These are phyloP conservation scores for Reticulomyxa filosa DNA, from an alignment of 78 protist genomes.

Conservation along the genomic window DNA sequence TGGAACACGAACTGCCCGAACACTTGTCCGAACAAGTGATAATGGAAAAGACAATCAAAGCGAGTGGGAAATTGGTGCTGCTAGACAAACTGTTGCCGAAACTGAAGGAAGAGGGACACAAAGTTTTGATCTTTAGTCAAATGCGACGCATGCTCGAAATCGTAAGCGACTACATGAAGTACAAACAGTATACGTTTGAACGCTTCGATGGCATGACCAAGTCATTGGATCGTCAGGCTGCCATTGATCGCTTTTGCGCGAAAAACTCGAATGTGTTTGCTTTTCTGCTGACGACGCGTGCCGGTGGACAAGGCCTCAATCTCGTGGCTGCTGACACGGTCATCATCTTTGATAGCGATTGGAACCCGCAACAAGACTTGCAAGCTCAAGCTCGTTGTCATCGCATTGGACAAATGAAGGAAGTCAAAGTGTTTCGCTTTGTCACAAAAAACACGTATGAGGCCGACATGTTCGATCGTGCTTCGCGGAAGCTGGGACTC, in stretches of 20 bases:
- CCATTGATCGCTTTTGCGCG: constrained; percentile 25
- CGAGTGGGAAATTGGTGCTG: constrained; percentile 69
- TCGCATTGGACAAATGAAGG: constrained; percentile 72
- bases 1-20: background rate
- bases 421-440: constrained; percentile 66
- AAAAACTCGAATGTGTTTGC: constrained; percentile 6
- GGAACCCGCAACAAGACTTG: constrained; percentile 92
- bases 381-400: constrained; percentile 64
- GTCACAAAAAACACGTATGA: constrained; percentile 61
- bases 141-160: constrained; percentile 7
- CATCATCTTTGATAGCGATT: constrained; percentile 86
- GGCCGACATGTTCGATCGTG: constrained; percentile 47
- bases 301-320: constrained; percentile 95
- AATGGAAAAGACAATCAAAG: constrained; percentile 22
- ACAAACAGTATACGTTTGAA: background rate
- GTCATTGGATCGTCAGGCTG: background rate
- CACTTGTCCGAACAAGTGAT: background rate
- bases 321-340: constrained; percentile 85
- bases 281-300: constrained; percentile 58
- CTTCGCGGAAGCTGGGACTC: constrained; percentile 53
- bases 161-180: constrained; percentile 7
- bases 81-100: constrained; percentile 62
- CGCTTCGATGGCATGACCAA: constrained; percentile 5
- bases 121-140: constrained; percentile 37
- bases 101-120: constrained; percentile 29